phyloP scores from a whole-genome alignment of 306 rosid species.

The Comarum palustre region DNA sequence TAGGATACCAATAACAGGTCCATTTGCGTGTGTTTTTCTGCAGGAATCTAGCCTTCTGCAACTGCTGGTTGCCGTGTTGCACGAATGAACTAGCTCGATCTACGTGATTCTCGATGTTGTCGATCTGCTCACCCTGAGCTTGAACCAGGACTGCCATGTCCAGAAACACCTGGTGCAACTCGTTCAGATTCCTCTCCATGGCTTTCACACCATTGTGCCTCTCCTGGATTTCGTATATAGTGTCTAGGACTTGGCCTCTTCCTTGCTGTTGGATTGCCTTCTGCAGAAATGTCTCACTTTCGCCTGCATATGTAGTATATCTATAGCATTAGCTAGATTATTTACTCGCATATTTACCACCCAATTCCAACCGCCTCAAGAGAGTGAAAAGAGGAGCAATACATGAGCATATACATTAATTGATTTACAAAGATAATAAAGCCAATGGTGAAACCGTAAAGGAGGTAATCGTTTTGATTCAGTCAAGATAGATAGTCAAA shows the following conservation, averaged over 20 bases:
- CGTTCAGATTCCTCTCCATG: slow-evolving; percentile 72
- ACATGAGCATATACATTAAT: no score
- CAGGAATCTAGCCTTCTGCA: slow-evolving; percentile 47
- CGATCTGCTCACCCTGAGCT: slow-evolving; percentile 67
- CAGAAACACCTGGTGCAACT: slow-evolving; percentile 81
- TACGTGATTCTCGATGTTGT: slow-evolving; percentile 70
- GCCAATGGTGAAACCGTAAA: no score
- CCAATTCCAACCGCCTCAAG: no score
- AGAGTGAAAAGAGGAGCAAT: no score
- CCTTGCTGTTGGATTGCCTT: slow-evolving; percentile 88
- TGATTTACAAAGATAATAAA: no score
- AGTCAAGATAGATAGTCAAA: slow-evolving; percentile 11
- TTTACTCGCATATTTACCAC: background rate
- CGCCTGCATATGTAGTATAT: slow-evolving; percentile 42
- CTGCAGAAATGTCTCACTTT: slow-evolving; percentile 78
- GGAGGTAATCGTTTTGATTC: no score
- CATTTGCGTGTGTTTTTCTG: slow-evolving; percentile 67
- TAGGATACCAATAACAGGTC: slow-evolving; percentile 47
- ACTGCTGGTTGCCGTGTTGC: slow-evolving; percentile 45
- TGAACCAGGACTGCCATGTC: slow-evolving; percentile 89
- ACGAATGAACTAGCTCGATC: slow-evolving; percentile 65
- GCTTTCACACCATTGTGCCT: slow-evolving; percentile 73
- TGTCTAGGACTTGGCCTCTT: slow-evolving; percentile 59
- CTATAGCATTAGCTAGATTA: background rate
- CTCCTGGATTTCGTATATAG: slow-evolving; percentile 79